Evolutionary conservation across 2,329 filamentous ascomycete species (phyloP), one percentile per base, ranked within the genome.

Genomic region (Xylariales sp.): DNA sequence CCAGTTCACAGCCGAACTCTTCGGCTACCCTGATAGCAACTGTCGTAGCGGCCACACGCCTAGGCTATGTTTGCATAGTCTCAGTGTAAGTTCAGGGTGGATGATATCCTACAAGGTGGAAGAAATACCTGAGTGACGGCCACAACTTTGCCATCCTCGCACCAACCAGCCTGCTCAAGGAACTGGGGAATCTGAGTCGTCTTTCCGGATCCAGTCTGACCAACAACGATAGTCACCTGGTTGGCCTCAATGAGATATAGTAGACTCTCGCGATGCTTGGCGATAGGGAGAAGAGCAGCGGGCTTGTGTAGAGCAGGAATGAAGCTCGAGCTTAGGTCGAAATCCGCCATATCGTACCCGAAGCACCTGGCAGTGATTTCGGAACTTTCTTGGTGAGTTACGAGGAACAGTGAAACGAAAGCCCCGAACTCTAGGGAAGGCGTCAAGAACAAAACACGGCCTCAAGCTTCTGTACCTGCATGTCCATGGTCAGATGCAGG

Each of bases 141-240:
- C 51, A 98, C 85, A 33, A 86, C 63, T 58, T 90, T 94, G 15
- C 86, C 88, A 58, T 89, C 78, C 20, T 75, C 73, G 58, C 88
- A 91, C 90, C 91, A 97, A 63, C 91, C 91, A 55, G 85, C 87
- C 53, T 86, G 74, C 44, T 95, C 83, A 10, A 97, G 75, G 54
- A 86, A 97, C 53, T 96, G 91, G 1, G 93, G 93, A 31, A 97
- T 84, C 59, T 97, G 93, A 0, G 93, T 97, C 1, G 90, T 95
- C 65, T 97, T 97, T 31, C 91, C 90, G 18, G 87, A 95, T 4
- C 93, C 93, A 1, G 93, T 97, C 59, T 96, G 89, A 7, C 91
- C 93, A 41, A 97, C 82, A 10, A 97, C 80, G 38, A 97, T 88
- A 0, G 87, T 91, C 43, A 97, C 84, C 0, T 86, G 84, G 49